These are phyloP conservation scores for Omphalea diandra DNA, from an alignment of 441 rosid species.

Conservation along the genomic window DNA sequence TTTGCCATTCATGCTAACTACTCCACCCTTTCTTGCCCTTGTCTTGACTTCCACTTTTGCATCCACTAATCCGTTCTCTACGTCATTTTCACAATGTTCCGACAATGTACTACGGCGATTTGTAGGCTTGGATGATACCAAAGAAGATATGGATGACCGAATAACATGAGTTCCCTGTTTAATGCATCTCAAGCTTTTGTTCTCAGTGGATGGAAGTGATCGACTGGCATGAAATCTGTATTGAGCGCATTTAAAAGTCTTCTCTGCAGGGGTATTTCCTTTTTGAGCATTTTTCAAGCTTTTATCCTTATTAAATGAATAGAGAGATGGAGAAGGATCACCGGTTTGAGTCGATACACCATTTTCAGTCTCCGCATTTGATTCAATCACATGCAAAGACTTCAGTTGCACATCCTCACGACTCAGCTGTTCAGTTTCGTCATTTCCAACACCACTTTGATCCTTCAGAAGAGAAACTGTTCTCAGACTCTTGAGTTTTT, in stretches of 20 bases:
- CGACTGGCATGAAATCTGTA: constrained; percentile 16
- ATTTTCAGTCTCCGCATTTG: constrained; percentile 32
- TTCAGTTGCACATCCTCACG: constrained; percentile 40
- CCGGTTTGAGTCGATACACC: background rate
- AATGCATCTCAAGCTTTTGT: constrained; percentile 15
- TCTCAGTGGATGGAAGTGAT: constrained; percentile 18
- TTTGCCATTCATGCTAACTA: constrained; percentile 25
- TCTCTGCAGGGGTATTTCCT: constrained; percentile 21
- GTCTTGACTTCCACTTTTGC: constrained; percentile 19
- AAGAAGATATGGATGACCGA: constrained; percentile 29
- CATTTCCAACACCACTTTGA: constrained; percentile 7
- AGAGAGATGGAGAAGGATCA: background rate
- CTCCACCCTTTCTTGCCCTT: constrained; percentile 31
- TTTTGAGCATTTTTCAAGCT: constrained; percentile 26
- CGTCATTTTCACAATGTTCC: constrained; percentile 26
- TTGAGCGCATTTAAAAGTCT: constrained; percentile 13
- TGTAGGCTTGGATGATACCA: constrained; percentile 20
- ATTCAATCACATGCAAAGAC: constrained; percentile 40
- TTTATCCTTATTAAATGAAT: constrained; percentile 32
- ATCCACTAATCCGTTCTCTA: constrained; percentile 26
- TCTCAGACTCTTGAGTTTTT: constrained; percentile 11
- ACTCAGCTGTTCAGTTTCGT: constrained; percentile 11
- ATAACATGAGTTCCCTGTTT: constrained; percentile 7
- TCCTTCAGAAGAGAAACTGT: constrained; percentile 17
- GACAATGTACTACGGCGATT: constrained; percentile 16